A percentile compares a stretch with the other conserved stretches of the same genome.
phyloP scores from a whole-genome alignment of 176 grass and related monocot species.

The Eleusine indica region DNA sequence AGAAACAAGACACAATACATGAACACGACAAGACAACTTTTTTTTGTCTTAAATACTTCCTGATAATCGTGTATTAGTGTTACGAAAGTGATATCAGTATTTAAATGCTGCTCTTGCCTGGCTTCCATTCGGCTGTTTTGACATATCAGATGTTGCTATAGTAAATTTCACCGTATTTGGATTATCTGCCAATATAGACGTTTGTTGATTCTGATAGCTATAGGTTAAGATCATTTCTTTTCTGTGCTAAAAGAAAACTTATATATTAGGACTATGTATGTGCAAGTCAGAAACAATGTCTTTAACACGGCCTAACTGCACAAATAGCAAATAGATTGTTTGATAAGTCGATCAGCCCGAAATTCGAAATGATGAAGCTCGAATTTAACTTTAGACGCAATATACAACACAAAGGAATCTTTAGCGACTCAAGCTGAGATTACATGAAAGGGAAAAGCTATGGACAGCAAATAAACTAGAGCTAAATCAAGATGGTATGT shows the following conservation, averaged over 20 bases:
- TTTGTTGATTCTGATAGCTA: too few relatives aligned
- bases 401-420: slow-evolving; percentile 43
- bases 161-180: background rate
- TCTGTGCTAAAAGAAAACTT: background rate
- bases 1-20: slow-evolving; percentile 8
- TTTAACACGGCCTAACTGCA: background rate
- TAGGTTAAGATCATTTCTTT: background rate
- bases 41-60: slow-evolving; percentile 19
- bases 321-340: background rate
- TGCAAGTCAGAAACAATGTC: background rate
- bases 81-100: slow-evolving; percentile 14
- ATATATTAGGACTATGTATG: background rate
- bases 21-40: slow-evolving; percentile 31
- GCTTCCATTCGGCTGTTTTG: background rate
- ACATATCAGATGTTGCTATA: slow-evolving; percentile 5
- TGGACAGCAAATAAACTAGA: slow-evolving; percentile 26
- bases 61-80: slow-evolving; percentile 12
- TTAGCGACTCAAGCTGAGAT: background rate
- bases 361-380: background rate
- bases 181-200: too few relatives aligned
- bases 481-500: slow-evolving; percentile 39
- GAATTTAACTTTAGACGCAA: slow-evolving; percentile 39
- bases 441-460: slow-evolving; percentile 34
- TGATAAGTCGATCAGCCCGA: background rate
- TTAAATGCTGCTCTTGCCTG: background rate